Percentiles rank a stretch among this genome's conserved stretches.
phyloP scores from a whole-genome alignment of 2,329 filamentous ascomycete genomes.

The Cadophora luteo-olivacea region DNA sequence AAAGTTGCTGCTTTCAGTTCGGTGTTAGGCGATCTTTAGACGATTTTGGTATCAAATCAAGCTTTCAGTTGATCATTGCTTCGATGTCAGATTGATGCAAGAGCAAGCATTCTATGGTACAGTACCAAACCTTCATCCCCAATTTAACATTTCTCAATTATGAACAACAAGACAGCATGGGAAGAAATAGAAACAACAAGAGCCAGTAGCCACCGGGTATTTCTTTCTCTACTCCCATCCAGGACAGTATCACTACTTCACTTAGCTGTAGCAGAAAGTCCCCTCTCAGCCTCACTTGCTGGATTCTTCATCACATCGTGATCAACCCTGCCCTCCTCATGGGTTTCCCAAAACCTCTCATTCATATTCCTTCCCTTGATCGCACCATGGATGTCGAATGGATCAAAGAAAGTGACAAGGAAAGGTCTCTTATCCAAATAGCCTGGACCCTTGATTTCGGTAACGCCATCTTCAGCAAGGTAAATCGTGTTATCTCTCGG shows the following conservation, averaged over 20 bases:
- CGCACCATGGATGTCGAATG: conserved; percentile 41
- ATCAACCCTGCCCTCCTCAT: conserved; percentile 25
- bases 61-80: too few relatives aligned
- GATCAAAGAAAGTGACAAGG: conserved; percentile 40
- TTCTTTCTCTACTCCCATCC: not conserved
- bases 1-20: not conserved
- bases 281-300: conserved; percentile 17
- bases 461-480: conserved; percentile 55
- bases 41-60: not conserved
- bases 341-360: conserved; percentile 40
- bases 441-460: conserved; percentile 56
- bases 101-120: not conserved
- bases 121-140: not conserved
- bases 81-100: not conserved
- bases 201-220: not conserved
- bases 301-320: not conserved
- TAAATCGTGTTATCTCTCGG: conserved; percentile 57
- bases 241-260: not conserved
- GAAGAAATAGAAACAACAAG: too few relatives aligned
- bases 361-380: conserved; percentile 36
- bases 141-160: not conserved
- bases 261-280: conserved; percentile 1
- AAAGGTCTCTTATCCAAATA: conserved; percentile 54
- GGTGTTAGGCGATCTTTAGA: not conserved
- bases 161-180: not conserved